Evolutionary conservation across 2,329 filamentous ascomycete species (phyloP), one percentile per base, ranked within the genome.

Genomic region (Zymoseptoria brevis): DNA sequence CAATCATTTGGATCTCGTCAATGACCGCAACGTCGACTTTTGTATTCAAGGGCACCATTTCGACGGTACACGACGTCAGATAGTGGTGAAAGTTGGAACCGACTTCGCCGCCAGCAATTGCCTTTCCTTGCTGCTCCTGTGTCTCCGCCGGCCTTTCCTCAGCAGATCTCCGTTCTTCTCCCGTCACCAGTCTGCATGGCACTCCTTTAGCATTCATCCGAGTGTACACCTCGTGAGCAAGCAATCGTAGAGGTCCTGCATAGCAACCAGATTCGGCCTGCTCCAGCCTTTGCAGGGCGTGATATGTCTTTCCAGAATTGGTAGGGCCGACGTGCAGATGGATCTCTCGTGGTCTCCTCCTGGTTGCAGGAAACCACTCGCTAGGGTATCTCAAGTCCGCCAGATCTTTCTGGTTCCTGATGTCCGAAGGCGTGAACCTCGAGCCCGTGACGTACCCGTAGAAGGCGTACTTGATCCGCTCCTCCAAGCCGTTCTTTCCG

Each of bases 1-100:
- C 87, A 66, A 99, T 90, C 94, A 99, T 97, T 75, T 99, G 94
- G 59, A 99, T 97, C 76, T 99, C 94, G 71, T 99, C 94, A 63
- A 99, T 93, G 65, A 99, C 93, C 1, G 90, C 93, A 41, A 99
- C 92, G 50, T 97, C 93, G 29, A 89, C 66, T 76, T 81, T n/a
- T 80, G 70, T 74, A 54, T 80, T 79, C 19, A 85, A 66, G 6
- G 82, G 82, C 22, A 86, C 81, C 87, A 99, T 99, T 73, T 99
- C 94, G 2, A 99, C 94, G 0, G 94, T 99, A 71, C 94, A 96
- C 70, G 90, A 93, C 59, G 81, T 82, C 69, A 96, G 87, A 61
- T 80, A 68, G 0, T 55, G 60, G 19, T 68, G 80, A 3, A 75
- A 75, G 55, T 85, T 77, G 1, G 77, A 75, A 8, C 81, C 76